A percentile compares a stretch with the other conserved stretches of the same genome.
phyloP scores from a whole-genome alignment of 1,284 basidiomycete genomes.

The Moesziomyces globuligerus region DNA sequence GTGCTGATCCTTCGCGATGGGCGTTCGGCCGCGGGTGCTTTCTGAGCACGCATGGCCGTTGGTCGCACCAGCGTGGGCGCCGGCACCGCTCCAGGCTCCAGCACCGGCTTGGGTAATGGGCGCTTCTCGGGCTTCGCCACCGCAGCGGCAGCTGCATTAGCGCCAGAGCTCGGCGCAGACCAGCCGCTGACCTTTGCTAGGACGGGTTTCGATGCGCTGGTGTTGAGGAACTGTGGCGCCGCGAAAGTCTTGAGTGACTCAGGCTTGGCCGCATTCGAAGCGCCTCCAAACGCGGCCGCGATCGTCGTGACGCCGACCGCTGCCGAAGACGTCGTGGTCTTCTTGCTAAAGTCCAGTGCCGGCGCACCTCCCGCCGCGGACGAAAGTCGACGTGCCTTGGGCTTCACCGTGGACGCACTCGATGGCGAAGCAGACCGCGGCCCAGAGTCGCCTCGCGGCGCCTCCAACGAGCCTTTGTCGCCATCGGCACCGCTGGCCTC shows the following conservation, averaged over 20 bases:
- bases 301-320: conserved; percentile 27
- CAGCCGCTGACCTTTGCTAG: conserved; percentile 25
- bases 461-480: conserved; percentile 8
- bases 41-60: conserved; percentile 29
- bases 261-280: conserved; percentile 12
- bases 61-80: conserved; percentile 32
- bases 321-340: conserved; percentile 15
- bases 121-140: conserved; percentile 24
- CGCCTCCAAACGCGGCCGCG: conserved; percentile 26
- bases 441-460: conserved; percentile 6
- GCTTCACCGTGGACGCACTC: conserved; percentile 48
- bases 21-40: conserved; percentile 14
- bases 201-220: conserved; percentile 34
- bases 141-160: background rate
- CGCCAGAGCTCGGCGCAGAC: background rate
- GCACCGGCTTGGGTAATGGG: conserved; percentile 33
- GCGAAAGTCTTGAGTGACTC: conserved; percentile 39
- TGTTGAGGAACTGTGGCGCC: conserved; percentile 54
- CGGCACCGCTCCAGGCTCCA: conserved; percentile 30
- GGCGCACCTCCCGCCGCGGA: conserved; percentile 42
- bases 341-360: conserved; percentile 57
- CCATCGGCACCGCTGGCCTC: conserved; percentile 12
- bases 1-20: conserved; percentile 31
- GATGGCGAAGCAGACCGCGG: conserved; percentile 32
- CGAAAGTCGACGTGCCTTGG: conserved; percentile 43